phyloP scores from a whole-genome alignment of 2,329 filamentous ascomycete genomes.

The Epichloe sp. region DNA sequence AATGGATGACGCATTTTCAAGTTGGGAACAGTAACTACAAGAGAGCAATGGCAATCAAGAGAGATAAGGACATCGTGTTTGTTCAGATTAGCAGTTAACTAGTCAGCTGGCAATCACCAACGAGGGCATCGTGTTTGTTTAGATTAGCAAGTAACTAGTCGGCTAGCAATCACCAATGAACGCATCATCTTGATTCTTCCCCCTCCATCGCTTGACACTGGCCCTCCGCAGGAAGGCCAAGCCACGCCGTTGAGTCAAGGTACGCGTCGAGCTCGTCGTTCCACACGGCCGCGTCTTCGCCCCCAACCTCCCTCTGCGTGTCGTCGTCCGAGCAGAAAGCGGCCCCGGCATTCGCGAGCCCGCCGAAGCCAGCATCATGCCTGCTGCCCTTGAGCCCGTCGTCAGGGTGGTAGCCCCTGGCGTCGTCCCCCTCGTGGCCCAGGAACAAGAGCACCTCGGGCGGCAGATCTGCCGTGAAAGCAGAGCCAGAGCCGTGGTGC shows the following conservation, averaged over 20 bases:
- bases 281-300: not conserved
- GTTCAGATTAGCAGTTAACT: too few relatives aligned
- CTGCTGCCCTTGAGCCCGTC: not conserved
- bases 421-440: not conserved
- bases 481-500: not conserved
- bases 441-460: not conserved
- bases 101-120: fast-evolving
- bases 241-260: not conserved
- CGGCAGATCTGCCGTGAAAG: not conserved
- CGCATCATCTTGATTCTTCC: too few relatives aligned
- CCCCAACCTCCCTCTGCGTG: not conserved
- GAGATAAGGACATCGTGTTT: too few relatives aligned
- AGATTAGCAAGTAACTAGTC: too few relatives aligned
- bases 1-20: too few relatives aligned
- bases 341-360: not conserved
- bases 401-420: not conserved
- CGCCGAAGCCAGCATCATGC: too few relatives aligned
- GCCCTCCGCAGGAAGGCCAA: not conserved
- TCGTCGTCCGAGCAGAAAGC: too few relatives aligned
- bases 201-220: not conserved
- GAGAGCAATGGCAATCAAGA: too few relatives aligned
- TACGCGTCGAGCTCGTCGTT: not conserved
- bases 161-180: fast-evolving
- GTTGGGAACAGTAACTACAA: too few relatives aligned
- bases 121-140: too few relatives aligned